A percentile compares a stretch with the other conserved stretches of the same genome.
Evolutionary conservation across 805 yeast species (phyloP).

Genomic region (Blastobotrys chiropterorum): DNA sequence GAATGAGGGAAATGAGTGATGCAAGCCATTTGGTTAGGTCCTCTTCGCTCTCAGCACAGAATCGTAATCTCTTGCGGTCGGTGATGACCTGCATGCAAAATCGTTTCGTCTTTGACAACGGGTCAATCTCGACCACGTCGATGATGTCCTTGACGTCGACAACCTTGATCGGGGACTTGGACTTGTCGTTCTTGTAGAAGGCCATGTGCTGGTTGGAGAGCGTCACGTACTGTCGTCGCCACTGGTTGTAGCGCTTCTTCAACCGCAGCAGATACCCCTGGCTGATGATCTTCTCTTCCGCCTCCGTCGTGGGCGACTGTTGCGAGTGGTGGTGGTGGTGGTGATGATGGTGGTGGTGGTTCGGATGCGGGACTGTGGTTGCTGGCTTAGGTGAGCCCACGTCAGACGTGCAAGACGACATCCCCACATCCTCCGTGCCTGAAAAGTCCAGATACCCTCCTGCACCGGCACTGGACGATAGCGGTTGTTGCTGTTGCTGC

Average conservation of each 20-base stretch:
- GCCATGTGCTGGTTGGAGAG: constrained; percentile 38
- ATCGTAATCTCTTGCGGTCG: constrained; percentile 38
- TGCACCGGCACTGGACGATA: background rate
- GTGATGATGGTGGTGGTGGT: constrained; percentile 4
- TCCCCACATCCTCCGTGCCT: background rate
- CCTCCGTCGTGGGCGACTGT: constrained; percentile 9
- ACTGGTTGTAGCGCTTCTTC: constrained; percentile 40
- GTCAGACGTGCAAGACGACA: background rate
- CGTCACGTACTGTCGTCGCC: constrained; percentile 41
- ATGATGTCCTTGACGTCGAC: constrained; percentile 9
- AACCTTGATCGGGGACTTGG: constrained; percentile 13
- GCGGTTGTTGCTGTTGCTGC: background rate
- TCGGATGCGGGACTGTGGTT: background rate
- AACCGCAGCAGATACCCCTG: constrained; percentile 39
- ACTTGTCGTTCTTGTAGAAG: constrained; percentile 35
- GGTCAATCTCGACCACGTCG: constrained; percentile 44
- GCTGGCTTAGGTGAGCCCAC: background rate
- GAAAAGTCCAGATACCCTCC: background rate
- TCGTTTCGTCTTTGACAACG: constrained; percentile 36
- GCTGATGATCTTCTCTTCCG: constrained; percentile 35
- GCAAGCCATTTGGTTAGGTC: constrained; percentile 46
- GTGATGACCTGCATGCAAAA: constrained; percentile 46
- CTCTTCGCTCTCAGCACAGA: constrained; percentile 41
- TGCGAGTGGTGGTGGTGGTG: background rate
- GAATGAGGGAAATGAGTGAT: constrained; percentile 32